Evolutionary conservation across 2,329 filamentous ascomycete species (phyloP).

Genomic region (Diaporthe humulicola): DNA sequence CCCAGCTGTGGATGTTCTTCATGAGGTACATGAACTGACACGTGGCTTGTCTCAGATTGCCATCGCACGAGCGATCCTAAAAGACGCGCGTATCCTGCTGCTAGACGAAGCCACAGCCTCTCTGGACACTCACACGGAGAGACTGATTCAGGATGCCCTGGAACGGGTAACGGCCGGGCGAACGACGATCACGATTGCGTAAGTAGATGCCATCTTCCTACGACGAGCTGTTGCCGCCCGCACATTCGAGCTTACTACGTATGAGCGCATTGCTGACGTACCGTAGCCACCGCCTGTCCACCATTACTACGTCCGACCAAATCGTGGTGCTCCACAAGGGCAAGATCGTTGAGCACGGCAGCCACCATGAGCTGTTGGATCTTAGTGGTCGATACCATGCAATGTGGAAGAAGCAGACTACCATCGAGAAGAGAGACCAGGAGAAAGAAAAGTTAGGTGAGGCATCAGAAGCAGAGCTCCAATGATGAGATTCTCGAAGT

Average conservation of each 20-base stretch:
- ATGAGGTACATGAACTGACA: not conserved
- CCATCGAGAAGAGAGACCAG: conserved; percentile 53
- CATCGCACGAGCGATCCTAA: conserved; percentile 92
- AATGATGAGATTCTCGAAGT: not conserved
- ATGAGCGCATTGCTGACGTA: not conserved
- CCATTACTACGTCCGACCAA: conserved; percentile 67
- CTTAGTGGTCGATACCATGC: conserved; percentile 61
- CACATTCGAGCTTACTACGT: fast-evolving
- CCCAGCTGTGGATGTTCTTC: not conserved
- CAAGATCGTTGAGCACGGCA: conserved; percentile 63
- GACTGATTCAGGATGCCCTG: conserved; percentile 81
- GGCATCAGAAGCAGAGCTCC: not conserved
- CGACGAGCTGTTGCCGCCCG: not conserved
- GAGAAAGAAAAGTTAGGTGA: conserved; percentile 38
- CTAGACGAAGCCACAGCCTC: conserved; percentile 94
- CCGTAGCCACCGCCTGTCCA: conserved; percentile 67
- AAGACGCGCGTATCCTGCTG: conserved; percentile 92
- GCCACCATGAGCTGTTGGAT: conserved; percentile 61
- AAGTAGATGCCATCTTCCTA: conserved; percentile 40
- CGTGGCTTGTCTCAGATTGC: conserved; percentile 63
- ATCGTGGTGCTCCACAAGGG: conserved; percentile 68
- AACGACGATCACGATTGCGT: conserved; percentile 67
- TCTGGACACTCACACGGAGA: conserved; percentile 91
- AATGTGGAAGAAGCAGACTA: conserved; percentile 67
- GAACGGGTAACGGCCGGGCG: conserved; percentile 52